Percentiles rank a stretch among this genome's conserved stretches.
These are phyloP conservation scores for Brettanomyces naardenensis DNA, from an alignment of 805 yeast species.

Conservation along the genomic window DNA sequence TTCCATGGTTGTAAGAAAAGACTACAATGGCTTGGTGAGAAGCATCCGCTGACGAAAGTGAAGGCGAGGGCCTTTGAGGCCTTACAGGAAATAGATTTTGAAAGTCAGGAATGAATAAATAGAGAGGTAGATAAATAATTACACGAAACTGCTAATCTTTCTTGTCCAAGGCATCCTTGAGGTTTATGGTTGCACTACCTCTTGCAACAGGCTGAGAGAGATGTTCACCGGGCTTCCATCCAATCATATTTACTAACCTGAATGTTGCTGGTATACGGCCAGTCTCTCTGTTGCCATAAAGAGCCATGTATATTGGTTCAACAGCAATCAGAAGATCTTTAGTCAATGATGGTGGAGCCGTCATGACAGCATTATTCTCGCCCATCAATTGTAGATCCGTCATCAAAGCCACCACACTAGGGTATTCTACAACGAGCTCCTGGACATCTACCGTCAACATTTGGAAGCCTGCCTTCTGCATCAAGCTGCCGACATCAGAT, in stretches of 20 bases:
- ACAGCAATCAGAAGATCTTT: conserved; percentile 68
- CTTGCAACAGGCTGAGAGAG: conserved; percentile 70
- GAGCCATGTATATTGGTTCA: conserved; percentile 59
- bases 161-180: conserved; percentile 49
- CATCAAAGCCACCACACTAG: conserved; percentile 58
- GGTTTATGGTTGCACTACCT: conserved; percentile 61
- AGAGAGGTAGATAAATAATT: neutral
- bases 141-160: neutral
- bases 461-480: conserved; percentile 71
- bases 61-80: conserved; percentile 14
- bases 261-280: conserved; percentile 69
- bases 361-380: conserved; percentile 56
- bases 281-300: conserved; percentile 57
- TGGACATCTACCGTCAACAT: conserved; percentile 80
- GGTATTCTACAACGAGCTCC: conserved; percentile 73
- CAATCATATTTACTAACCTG: conserved; percentile 74
- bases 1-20: conserved; percentile 15
- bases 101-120: neutral
- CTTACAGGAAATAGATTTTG: conserved; percentile 13
- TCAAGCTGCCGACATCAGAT: conserved; percentile 63
- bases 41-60: conserved; percentile 18
- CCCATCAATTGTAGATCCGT: conserved; percentile 78
- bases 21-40: conserved; percentile 16
- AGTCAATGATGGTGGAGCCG: conserved; percentile 33
- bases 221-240: conserved; percentile 69